Conservation (phyloP, 768 basidiomycete genomes). For the Lentinula boryana region DNA sequence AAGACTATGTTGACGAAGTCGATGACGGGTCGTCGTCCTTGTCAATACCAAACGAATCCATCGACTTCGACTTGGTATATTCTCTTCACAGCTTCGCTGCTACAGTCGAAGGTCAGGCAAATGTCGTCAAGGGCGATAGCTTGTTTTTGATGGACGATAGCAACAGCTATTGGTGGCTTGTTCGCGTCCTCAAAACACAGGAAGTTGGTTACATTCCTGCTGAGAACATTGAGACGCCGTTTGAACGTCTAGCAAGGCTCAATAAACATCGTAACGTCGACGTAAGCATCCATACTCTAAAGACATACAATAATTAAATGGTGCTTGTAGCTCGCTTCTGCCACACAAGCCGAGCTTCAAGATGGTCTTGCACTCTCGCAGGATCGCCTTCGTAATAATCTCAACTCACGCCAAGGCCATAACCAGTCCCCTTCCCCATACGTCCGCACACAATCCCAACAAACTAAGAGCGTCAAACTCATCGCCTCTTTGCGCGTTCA, state of each 20-base stretch:
- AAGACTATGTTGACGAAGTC: conserved; percentile 68
- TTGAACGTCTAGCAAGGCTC: conserved; percentile 88
- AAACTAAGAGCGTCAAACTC: conserved; percentile 60
- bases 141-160: conserved; percentile 96
- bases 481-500: conserved; percentile 53
- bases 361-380: conserved; percentile 43
- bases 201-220: conserved; percentile 99
- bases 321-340: conserved; percentile 55
- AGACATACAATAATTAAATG: conserved; percentile 6
- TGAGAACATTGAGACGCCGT: conserved; percentile 98
- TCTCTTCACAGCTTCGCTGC: conserved; percentile 96
- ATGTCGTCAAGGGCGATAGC: conserved; percentile 97
- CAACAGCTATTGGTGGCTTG: conserved; percentile 99
- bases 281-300: conserved; percentile 40
- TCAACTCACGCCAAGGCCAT: conserved; percentile 41
- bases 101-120: conserved; percentile 97
- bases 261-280: conserved; percentile 98
- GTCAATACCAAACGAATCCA: conserved; percentile 86
- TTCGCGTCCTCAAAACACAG: conserved; percentile 96
- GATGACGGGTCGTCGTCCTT: conserved; percentile 77
- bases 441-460: conserved; percentile 23
- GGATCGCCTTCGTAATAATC: conserved; percentile 48
- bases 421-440: conserved; percentile 41
- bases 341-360: conserved; percentile 66
- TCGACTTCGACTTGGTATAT: conserved; percentile 90